Percentiles rank a stretch among this genome's conserved stretches.
Conservation (phyloP, 768 basidiomycete genomes). For the Amyloporia xantha region DNA sequence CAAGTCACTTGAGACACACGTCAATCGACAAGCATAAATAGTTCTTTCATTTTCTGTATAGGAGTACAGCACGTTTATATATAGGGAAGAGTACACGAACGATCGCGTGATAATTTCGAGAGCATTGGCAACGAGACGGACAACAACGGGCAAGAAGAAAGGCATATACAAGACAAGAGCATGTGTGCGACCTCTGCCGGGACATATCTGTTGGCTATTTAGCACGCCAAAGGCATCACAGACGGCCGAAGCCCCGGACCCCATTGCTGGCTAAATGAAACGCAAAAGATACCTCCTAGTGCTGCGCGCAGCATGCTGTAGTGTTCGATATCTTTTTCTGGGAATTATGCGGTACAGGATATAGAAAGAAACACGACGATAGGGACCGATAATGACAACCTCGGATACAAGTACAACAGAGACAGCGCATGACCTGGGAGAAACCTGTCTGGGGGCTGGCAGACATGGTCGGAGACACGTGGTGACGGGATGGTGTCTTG, state of each 20-base stretch:
- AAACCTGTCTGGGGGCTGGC: background rate
- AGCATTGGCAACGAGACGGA: background rate
- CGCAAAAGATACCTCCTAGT: background rate
- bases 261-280: slow-evolving; percentile 8
- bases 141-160: background rate
- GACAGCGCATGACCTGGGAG: background rate
- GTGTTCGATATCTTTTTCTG: background rate
- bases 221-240: slow-evolving; percentile 3
- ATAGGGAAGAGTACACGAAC: slow-evolving; percentile 2
- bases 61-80: background rate
- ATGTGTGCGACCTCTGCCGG: background rate
- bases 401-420: background rate
- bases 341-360: background rate
- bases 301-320: background rate
- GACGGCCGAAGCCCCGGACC: slow-evolving; percentile 8
- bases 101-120: background rate
- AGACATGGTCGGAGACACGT: slow-evolving; percentile 1
- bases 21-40: background rate
- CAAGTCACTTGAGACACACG: background rate
- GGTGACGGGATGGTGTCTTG: background rate
- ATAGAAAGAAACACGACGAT: background rate
- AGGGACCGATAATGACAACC: background rate
- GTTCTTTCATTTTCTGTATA: background rate
- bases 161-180: background rate
- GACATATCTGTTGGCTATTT: slow-evolving; percentile 1